Evolutionary conservation across 2,329 filamentous ascomycete species (phyloP), one percentile per base, ranked within the genome.

Genomic region (Podosphaera xanthii): DNA sequence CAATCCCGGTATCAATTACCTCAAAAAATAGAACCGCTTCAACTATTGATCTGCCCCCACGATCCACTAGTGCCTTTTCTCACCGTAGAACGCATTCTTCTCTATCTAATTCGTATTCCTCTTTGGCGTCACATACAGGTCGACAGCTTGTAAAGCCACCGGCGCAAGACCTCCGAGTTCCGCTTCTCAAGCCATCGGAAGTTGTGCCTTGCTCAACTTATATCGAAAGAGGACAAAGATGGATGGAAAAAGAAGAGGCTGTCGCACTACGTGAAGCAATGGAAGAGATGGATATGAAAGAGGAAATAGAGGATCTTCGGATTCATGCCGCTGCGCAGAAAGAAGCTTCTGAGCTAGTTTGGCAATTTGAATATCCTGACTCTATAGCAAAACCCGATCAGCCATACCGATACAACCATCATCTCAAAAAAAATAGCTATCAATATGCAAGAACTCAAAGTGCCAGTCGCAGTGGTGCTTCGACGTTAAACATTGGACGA

Each of bases 181-280:
- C 61, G n/a, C 75, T 77, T 12, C 66, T 81, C 60, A 81, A 74
- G 62, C 77, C 80, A 1, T 78, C 76, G 2, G 76, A 81, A 57
- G 76, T 84, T 56, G 80, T 84, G 14, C 79, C 81, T 5, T 85
- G 77, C 61, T 75, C 80, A 50, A 80, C 78, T 6, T 89, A 89
- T 69, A 82, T 86, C 59, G 86, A 89, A 69, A 78, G 81, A 60
- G 84, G 83, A 22, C 79, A 82, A 67, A 75, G 85, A 65, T 87
- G 84, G 83, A 86, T 87, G 79, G 86, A 90, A 69, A 86, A 85
- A 69, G 84, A 88, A 67, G 86, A 90, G 70, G 83, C 80, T 3
- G 76, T 77, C 42, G 84, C 84, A 30, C 71, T 90, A 61, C 78
- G 83, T 22, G 77, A 81, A 61, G 85, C 86, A 9, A 80, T 90